Percentiles rank a stretch among this genome's conserved stretches.
phyloP scores from a whole-genome alignment of 148 eudicot species.

The Euryodendron excelsum region DNA sequence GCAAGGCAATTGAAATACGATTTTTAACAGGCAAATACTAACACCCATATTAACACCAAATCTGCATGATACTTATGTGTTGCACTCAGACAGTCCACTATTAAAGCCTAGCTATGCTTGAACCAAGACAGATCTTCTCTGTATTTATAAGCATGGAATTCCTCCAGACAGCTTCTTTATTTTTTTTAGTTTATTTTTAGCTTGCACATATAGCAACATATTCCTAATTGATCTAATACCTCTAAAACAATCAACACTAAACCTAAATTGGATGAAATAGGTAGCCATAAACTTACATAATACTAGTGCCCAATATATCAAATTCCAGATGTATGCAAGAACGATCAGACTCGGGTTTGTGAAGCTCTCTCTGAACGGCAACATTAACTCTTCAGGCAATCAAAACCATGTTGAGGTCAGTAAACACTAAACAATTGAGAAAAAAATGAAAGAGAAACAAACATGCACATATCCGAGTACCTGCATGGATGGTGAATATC shows the following conservation, averaged over 20 bases:
- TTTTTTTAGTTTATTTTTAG: too few species aligned
- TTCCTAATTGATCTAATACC: too few species aligned
- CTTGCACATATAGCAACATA: neutral
- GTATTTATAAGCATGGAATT: neutral
- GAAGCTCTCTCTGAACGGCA: slow-evolving; percentile 77
- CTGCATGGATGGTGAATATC: slow-evolving; percentile 96
- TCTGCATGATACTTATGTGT: neutral
- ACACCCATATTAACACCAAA: neutral
- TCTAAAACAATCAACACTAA: neutral
- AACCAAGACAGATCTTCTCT: neutral
- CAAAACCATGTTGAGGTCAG: slow-evolving; percentile 18
- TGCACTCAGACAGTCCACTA: neutral
- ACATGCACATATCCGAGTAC: slow-evolving; percentile 32
- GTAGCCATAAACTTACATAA: slow-evolving; percentile 45
- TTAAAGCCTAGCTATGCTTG: neutral
- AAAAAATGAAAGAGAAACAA: neutral
- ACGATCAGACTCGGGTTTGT: slow-evolving; percentile 78
- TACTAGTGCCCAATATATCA: slow-evolving; percentile 60
- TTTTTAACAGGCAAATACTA: neutral
- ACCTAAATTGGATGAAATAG: neutral
- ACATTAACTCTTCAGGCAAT: slow-evolving; percentile 58
- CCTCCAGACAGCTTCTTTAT: too few species aligned
- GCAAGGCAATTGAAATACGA: neutral
- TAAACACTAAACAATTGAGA: too few species aligned
- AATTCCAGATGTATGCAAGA: slow-evolving; percentile 95